phyloP scores from a whole-genome alignment of 1,284 basidiomycete species.

The Sphaerobolus stellatus region DNA sequence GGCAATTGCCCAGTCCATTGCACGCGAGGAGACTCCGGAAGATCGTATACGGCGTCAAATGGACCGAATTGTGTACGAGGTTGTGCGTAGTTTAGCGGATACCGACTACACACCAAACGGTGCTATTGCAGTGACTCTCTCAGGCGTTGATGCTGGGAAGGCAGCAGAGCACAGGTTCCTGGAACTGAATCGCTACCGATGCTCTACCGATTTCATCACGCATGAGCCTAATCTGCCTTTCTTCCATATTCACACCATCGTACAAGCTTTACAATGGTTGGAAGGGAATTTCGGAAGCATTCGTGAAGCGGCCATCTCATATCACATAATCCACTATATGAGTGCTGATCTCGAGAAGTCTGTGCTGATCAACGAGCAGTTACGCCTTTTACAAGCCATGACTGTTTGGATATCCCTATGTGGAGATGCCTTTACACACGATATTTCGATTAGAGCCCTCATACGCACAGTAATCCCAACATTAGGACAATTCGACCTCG shows the following conservation, averaged over 20 bases:
- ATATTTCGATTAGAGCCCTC: slow-evolving; percentile 56
- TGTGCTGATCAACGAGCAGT: slow-evolving; percentile 85
- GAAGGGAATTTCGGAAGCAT: slow-evolving; percentile 36
- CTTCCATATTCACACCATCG: slow-evolving; percentile 47
- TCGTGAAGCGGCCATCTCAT: slow-evolving; percentile 55
- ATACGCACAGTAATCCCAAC: slow-evolving; percentile 67
- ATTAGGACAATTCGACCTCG: slow-evolving; percentile 68
- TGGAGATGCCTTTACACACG: slow-evolving; percentile 52
- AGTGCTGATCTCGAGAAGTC: slow-evolving; percentile 67
- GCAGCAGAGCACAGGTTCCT: slow-evolving; percentile 45
- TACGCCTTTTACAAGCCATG: slow-evolving; percentile 73
- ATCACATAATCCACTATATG: slow-evolving; percentile 75
- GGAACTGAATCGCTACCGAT: slow-evolving; percentile 51
- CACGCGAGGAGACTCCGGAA: not conserved
- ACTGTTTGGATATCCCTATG: slow-evolving; percentile 70
- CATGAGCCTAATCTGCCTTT: slow-evolving; percentile 65
- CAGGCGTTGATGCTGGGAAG: slow-evolving; percentile 28
- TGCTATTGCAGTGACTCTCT: slow-evolving; percentile 48
- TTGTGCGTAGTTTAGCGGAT: slow-evolving; percentile 62
- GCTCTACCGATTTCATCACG: slow-evolving; percentile 43
- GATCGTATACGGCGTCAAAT: slow-evolving; percentile 42
- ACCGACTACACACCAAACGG: slow-evolving; percentile 50
- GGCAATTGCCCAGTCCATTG: too few species aligned
- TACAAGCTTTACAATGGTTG: slow-evolving; percentile 64
- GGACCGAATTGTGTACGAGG: slow-evolving; percentile 55